phyloP scores from a whole-genome alignment of 257 asterid species.

The Fraxinus pennsylvanica region DNA sequence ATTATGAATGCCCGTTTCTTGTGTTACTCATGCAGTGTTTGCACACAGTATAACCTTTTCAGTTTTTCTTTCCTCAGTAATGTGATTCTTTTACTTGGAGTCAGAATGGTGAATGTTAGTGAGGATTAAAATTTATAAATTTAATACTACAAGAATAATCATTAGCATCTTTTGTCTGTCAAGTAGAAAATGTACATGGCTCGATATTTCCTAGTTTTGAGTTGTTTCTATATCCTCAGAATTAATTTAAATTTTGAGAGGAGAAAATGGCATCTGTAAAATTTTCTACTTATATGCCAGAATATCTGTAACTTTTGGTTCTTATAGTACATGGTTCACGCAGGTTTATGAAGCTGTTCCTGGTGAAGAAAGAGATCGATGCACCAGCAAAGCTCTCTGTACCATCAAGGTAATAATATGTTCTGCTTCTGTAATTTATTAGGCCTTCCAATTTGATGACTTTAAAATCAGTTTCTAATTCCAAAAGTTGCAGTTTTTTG shows the following conservation, averaged over 20 bases:
- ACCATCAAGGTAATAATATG: slow-evolving; percentile 43
- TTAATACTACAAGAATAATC: background rate
- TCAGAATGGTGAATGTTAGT: background rate
- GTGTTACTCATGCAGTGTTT: slow-evolving; percentile 12
- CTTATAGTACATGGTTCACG: slow-evolving; percentile 30
- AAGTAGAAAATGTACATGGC: background rate
- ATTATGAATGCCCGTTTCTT: background rate
- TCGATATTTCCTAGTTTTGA: slow-evolving; percentile 9
- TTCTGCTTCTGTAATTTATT: slow-evolving; percentile 2
- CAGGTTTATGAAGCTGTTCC: slow-evolving; percentile 60
- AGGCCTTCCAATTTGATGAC: background rate
- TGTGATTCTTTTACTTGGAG: slow-evolving; percentile 15
- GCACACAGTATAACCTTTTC: background rate
- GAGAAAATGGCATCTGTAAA: slow-evolving; percentile 17
- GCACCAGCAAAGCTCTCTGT: slow-evolving; percentile 34
- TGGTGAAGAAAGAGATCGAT: slow-evolving; percentile 32
- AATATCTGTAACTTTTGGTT: slow-evolving; percentile 13
- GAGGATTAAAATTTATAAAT: slow-evolving; percentile 9
- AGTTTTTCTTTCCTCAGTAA: slow-evolving; percentile 1
- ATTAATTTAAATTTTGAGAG: slow-evolving; percentile 13
- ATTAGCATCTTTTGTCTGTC: background rate
- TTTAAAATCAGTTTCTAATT: slow-evolving; percentile 20
- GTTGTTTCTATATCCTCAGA: background rate
- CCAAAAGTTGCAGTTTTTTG: slow-evolving; percentile 52
- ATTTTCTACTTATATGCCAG: slow-evolving; percentile 20